Conservation (phyloP, 1,139 yeast species). For the Taphrina communis region DNA sequence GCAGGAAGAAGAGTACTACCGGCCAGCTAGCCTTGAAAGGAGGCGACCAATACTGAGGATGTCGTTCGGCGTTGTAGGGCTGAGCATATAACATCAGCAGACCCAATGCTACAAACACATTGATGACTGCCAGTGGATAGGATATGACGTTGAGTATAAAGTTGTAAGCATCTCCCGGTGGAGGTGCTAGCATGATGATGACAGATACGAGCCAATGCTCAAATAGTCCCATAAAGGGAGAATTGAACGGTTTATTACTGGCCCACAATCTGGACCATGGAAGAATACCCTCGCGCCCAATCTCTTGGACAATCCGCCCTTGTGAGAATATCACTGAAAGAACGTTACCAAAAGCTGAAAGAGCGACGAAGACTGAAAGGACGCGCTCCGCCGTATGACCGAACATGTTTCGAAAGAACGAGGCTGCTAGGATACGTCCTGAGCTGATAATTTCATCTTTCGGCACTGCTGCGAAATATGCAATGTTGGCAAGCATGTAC, state of each 20-base stretch:
- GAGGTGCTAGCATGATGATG: slow-evolving; percentile 66
- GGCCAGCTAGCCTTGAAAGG: slow-evolving; percentile 72
- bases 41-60: slow-evolving; percentile 73
- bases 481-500: slow-evolving; percentile 71
- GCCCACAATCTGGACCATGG: slow-evolving; percentile 69
- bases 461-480: slow-evolving; percentile 80
- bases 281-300: slow-evolving; percentile 72
- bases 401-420: slow-evolving; percentile 74
- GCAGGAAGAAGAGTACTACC: slow-evolving; percentile 66
- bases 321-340: slow-evolving; percentile 79
- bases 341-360: slow-evolving; percentile 78
- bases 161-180: slow-evolving; percentile 79
- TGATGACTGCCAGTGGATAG: slow-evolving; percentile 74
- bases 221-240: slow-evolving; percentile 62
- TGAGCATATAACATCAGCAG: slow-evolving; percentile 63
- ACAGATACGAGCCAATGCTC: slow-evolving; percentile 63
- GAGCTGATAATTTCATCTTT: slow-evolving; percentile 63
- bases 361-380: slow-evolving; percentile 73
- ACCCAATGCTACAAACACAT: slow-evolving; percentile 75
- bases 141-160: slow-evolving; percentile 76
- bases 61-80: slow-evolving; percentile 52
- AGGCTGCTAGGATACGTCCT: slow-evolving; percentile 75
- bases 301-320: slow-evolving; percentile 75
- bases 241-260: slow-evolving; percentile 62
- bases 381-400: slow-evolving; percentile 65